Base-by-base conservation (phyloP, 2,329 filamentous ascomycete species). In the Trichophyton verrucosum region DNA sequence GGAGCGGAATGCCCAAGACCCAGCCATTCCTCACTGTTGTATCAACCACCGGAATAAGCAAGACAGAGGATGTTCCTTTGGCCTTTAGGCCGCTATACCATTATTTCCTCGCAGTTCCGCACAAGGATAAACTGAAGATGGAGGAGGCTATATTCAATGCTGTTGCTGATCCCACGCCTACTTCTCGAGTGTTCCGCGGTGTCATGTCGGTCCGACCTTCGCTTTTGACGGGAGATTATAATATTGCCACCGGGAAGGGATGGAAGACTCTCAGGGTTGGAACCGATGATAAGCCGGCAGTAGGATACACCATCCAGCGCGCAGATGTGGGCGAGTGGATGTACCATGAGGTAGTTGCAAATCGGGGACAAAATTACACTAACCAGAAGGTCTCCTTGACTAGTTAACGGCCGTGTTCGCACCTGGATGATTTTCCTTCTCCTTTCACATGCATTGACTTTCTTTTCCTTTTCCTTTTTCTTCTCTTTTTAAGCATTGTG, bases 261-360 rank as follows among this genome's bases (percentile, higher is more conserved):
- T 62, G 65, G 60, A 62, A 68, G 38, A 65, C 64, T 9, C 59
- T 72, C 40, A 65, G 62, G 22, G 64, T 62, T 22, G 69, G 69
- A 2, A 66, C 62, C 15, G 70, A 71, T 44, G 57, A 60, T 6
- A 58, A 66, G 40, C 69, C 69, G n/a, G 68, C 66, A 3, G 22
- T 67, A 1, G 70, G 70, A 11, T 69, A 67, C 60, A 66, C 63
- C 8, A 67, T 72, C 56, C 61, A 66, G 60, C 64, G 70, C 22
- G 66, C 66, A 2, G 70, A 71, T 64, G 68, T 72, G 20, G 69
- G 69, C 6, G 59, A 66, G 38, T 71, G 68, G 67, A 64, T 72
- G 20, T 71, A 67, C 60, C 63, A 68, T 55, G 65, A 70, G 61
- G 57, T 69, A 22, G 60, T 71, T 27, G 61, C 46, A 17, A 57